These are phyloP conservation scores for Hypoxylon crocopeplum DNA, from an alignment of 495 filamentous ascomycete species.

Conservation along the genomic window DNA sequence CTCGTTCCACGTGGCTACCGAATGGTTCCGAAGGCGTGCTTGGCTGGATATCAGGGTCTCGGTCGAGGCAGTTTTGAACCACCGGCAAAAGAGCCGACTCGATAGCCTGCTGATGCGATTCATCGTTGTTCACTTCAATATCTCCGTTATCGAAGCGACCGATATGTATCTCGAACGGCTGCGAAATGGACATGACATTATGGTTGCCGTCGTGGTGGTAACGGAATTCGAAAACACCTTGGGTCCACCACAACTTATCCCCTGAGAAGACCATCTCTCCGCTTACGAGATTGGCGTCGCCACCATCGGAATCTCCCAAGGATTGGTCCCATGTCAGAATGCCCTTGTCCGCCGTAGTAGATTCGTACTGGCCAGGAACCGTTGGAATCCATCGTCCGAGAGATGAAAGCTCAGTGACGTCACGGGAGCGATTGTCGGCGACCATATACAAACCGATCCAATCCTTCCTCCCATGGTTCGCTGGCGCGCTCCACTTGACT, in stretches of 20 bases:
- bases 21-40: slow-evolving; percentile 80
- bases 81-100: slow-evolving; percentile 81
- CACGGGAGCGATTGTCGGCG: slow-evolving; percentile 86
- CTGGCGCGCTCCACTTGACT: slow-evolving; percentile 90
- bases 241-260: slow-evolving; percentile 96
- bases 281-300: slow-evolving; percentile 57
- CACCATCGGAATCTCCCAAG: slow-evolving; percentile 57
- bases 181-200: slow-evolving; percentile 94
- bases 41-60: slow-evolving; percentile 90
- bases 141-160: slow-evolving; percentile 75
- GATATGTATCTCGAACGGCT: slow-evolving; percentile 90
- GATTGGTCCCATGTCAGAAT: slow-evolving; percentile 72
- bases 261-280: slow-evolving; percentile 90
- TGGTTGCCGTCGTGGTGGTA: slow-evolving; percentile 96
- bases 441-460: slow-evolving; percentile 97
- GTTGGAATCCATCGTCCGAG: slow-evolving; percentile 91
- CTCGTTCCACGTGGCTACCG: slow-evolving; percentile 79
- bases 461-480: slow-evolving; percentile 89
- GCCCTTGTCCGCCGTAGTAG: slow-evolving; percentile 75
- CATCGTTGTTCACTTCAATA: slow-evolving; percentile 48
- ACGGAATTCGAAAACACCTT: slow-evolving; percentile 93
- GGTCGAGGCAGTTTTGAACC: slow-evolving; percentile 89
- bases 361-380: slow-evolving; percentile 77
- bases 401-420: slow-evolving; percentile 81
- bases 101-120: slow-evolving; percentile 55